A percentile compares a stretch with the other conserved stretches of the same genome.
These are phyloP conservation scores for Curvularia spicifera DNA, from an alignment of 2,329 filamentous ascomycete genomes.

Conservation along the genomic window DNA sequence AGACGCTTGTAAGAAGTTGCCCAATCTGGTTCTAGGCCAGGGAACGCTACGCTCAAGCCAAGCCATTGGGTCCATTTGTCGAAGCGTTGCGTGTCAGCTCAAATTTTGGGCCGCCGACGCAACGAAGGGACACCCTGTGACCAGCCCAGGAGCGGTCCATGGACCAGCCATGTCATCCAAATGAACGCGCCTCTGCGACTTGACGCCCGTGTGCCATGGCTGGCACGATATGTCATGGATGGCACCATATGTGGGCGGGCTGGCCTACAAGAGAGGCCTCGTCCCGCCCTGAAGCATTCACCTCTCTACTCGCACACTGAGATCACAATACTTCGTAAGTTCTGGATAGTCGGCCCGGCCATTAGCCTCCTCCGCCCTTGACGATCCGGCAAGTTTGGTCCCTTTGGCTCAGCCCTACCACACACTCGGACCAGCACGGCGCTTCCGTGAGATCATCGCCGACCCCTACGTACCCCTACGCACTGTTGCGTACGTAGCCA, in stretches of 20 bases:
- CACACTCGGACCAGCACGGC: slow-evolving; percentile 19
- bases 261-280: slow-evolving; percentile 36
- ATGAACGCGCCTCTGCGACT: slow-evolving; percentile 24
- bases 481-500: slow-evolving; percentile 19
- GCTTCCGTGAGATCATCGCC: slow-evolving; percentile 18
- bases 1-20: slow-evolving; percentile 19
- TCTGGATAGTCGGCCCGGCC: neutral
- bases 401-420: slow-evolving; percentile 28
- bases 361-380: slow-evolving; percentile 3
- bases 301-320: slow-evolving; percentile 7
- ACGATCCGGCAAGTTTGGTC: slow-evolving; percentile 17
- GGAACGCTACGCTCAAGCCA: slow-evolving; percentile 29
- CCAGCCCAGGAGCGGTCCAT: slow-evolving; percentile 36
- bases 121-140: slow-evolving; percentile 35
- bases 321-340: neutral
- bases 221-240: slow-evolving; percentile 1
- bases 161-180: slow-evolving; percentile 29
- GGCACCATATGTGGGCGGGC: neutral
- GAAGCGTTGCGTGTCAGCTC: slow-evolving; percentile 41
- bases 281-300: slow-evolving; percentile 21
- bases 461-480: slow-evolving; percentile 29
- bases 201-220: slow-evolving; percentile 22
- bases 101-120: slow-evolving; percentile 33
- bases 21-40: slow-evolving; percentile 26
- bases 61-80: slow-evolving; percentile 23